Conservation (phyloP, 495 filamentous ascomycete genomes). For the Ascodesmis nigricans region DNA sequence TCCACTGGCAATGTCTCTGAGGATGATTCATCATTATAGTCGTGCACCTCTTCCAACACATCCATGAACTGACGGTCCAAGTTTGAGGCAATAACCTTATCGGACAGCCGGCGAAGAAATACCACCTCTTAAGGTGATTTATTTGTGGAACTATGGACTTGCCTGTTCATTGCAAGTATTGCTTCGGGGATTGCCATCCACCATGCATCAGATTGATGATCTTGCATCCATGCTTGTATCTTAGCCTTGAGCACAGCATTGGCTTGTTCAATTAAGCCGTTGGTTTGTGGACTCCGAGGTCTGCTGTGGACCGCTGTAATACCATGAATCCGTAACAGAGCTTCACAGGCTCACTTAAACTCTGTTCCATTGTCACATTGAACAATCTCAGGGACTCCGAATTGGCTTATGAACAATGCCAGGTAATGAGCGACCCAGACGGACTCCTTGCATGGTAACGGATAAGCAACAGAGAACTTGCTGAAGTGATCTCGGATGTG, state of each 20-base stretch:
- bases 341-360: slow-evolving; percentile 1
- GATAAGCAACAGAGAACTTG: neutral
- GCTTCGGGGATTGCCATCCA: neutral
- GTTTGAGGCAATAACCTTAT: too few species aligned
- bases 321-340: neutral
- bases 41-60: too few species aligned
- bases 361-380: slow-evolving; percentile 4
- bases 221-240: neutral
- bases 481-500: neutral
- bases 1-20: too few species aligned
- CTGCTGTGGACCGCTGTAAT: slow-evolving; percentile 1
- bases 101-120: too few species aligned
- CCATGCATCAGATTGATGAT: neutral
- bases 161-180: neutral
- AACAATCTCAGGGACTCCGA: slow-evolving; percentile 1
- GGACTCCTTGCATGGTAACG: neutral
- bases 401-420: neutral
- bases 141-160: neutral
- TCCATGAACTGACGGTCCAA: too few species aligned
- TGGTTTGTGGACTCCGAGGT: neutral
- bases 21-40: too few species aligned
- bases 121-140: neutral
- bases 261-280: slow-evolving; percentile 5
- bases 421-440: neutral
- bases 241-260: slow-evolving; percentile 2